A percentile compares a stretch with the other conserved stretches of the same genome.
Evolutionary conservation across 371 early-diverging fungal species (phyloP).

Genomic region (Haplosporangium sp.): DNA sequence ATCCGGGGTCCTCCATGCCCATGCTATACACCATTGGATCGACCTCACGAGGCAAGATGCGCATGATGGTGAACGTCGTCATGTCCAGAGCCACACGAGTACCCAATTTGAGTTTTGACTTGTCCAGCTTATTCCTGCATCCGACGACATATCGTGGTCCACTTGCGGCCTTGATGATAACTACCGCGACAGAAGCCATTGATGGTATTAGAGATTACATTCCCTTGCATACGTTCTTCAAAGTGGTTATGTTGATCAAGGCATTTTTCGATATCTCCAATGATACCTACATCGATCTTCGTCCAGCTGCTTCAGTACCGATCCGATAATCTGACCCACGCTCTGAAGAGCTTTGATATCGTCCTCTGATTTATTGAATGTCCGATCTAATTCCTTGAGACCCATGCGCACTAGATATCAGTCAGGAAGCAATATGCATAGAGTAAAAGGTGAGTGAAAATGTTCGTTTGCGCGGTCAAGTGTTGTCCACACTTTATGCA

Average conservation of each 20-base stretch:
- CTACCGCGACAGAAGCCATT: slow-evolving; percentile 54
- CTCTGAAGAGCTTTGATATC: slow-evolving; percentile 99
- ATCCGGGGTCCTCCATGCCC: slow-evolving; percentile 98
- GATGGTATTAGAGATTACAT: too few relatives aligned
- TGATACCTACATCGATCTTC: slow-evolving; percentile 89
- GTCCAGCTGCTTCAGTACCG: slow-evolving; percentile 98
- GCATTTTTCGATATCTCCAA: too few relatives aligned
- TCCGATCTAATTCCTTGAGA: slow-evolving; percentile 72
- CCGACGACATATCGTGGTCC: slow-evolving; percentile 99
- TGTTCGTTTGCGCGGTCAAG: too few relatives aligned
- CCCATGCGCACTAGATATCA: slow-evolving; percentile 81
- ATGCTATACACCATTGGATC: slow-evolving; percentile 99
- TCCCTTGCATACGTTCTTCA: too few relatives aligned
- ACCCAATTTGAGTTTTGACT: slow-evolving; percentile 93
- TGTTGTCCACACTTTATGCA: too few relatives aligned
- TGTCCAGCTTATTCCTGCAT: slow-evolving; percentile 94
- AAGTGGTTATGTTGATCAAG: too few relatives aligned
- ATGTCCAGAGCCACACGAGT: slow-evolving; percentile 99
- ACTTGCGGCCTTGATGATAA: slow-evolving; percentile 98
- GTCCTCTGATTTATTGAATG: slow-evolving; percentile 92
- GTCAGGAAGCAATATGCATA: neutral
- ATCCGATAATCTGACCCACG: slow-evolving; percentile 99
- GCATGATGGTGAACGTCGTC: slow-evolving; percentile 99
- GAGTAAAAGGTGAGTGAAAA: too few relatives aligned
- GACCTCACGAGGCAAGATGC: slow-evolving; percentile 98